Base-by-base conservation (phyloP, 2,329 filamentous ascomycete species). In the Sporothrix phasma region DNA sequence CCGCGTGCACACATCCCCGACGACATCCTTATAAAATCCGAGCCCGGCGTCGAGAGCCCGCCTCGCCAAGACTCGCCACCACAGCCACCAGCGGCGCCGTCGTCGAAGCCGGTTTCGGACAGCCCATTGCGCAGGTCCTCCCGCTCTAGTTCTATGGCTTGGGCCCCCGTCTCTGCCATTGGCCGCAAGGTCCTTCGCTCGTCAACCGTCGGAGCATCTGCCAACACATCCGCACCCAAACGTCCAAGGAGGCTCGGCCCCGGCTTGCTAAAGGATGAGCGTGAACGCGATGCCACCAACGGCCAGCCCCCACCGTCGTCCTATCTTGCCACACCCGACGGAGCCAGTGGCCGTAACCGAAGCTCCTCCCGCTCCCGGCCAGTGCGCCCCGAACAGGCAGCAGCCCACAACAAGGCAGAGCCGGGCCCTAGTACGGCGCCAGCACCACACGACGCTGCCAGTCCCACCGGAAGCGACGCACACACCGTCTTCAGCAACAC, bases 401-500 rank as follows among this genome's bases (percentile, higher is more conserved):
- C 26, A 11, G 24, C 24, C 11, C 24, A 74, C 54, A 76, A 80
- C 66, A 80, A 78, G 1, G 75, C 78, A 0, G 80, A 81, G 39
- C 77, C 78, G 7, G 75, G 75, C 4, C 70, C 75, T 1, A 76
- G 73, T 65, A 74, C 78, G 65, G 72, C 73, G 5, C 69, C 73
- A 3, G 73, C 74, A 3, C 74, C 76, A 29, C 81, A 78, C 62
- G 79, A 83, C 54, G 76, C 76, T 0, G 76, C 76, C 4, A 86
- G 84, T 68, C 81, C 81, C 3, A 75, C 78, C 0, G 80, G 76
- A 31, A 84, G 80, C 70, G 81, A 84, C 64, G 76, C 81, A 2
- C 81, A 83, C 64, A 85, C 84, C 11, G 77, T 84, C 39, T 88
- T 88, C 70, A 81, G 80, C 69, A 82, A 79, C 71, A 85, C 81